These are phyloP conservation scores for Jaenimonas drosophilae DNA, from an alignment of 208 protist species.

Conservation along the genomic window DNA sequence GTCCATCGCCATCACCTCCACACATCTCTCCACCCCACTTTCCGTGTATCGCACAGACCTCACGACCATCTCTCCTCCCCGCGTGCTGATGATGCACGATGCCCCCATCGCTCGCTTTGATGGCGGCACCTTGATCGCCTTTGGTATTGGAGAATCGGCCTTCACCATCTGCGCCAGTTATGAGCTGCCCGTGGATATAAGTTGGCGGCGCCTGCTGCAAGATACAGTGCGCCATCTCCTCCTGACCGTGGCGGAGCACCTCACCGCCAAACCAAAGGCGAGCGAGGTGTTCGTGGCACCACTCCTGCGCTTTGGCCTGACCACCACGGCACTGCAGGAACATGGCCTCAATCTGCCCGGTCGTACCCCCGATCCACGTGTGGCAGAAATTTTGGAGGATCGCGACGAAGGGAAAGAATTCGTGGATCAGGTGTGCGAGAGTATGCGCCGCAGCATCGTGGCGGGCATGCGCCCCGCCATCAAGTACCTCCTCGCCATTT, in stretches of 20 bases:
- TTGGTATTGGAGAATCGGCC: conserved; percentile 49
- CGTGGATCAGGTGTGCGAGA: conserved; percentile 52
- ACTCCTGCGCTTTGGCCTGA: conserved; percentile 60
- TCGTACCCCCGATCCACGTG: conserved; percentile 13
- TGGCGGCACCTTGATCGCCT: conserved; percentile 49
- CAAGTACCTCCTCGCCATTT: conserved; percentile 66
- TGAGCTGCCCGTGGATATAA: conserved; percentile 35
- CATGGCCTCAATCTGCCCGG: conserved; percentile 41
- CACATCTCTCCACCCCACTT: conserved; percentile 23
- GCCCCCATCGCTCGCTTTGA: conserved; percentile 34
- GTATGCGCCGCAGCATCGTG: conserved; percentile 62
- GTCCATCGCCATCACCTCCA: conserved; percentile 26
- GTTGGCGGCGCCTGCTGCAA: conserved; percentile 26
- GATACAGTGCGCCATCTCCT: conserved; percentile 42
- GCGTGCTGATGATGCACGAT: conserved; percentile 28
- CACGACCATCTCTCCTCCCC: conserved; percentile 12
- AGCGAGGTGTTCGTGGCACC: too few species aligned
- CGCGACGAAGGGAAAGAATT: conserved; percentile 39
- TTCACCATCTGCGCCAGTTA: conserved; percentile 71
- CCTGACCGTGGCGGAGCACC: conserved; percentile 22
- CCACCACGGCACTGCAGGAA: conserved; percentile 19
- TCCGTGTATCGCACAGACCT: conserved; percentile 19
- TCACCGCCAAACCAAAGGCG: conserved; percentile 29
- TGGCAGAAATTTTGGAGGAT: conserved; percentile 43
- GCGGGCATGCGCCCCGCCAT: conserved; percentile 75